phyloP scores from a whole-genome alignment of 805 yeast species.

The Sugiyamaella mastotermitis region DNA sequence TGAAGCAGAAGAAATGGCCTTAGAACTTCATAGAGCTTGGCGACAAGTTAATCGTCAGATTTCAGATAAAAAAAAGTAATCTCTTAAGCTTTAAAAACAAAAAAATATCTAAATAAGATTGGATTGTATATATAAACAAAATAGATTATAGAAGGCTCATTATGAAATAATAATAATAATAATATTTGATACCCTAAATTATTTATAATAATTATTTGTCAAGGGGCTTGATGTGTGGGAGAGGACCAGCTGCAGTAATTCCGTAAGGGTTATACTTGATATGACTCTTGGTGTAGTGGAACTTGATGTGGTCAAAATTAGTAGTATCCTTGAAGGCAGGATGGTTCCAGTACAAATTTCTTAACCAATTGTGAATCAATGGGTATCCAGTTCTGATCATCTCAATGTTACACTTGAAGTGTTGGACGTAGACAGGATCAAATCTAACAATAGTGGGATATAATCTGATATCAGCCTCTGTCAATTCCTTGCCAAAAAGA shows the following conservation, averaged over 20 bases:
- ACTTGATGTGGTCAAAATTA: slow-evolving; percentile 82
- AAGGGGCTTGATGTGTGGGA: slow-evolving; percentile 62
- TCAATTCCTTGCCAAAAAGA: slow-evolving; percentile 58
- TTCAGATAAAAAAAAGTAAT: no score
- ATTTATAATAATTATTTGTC: slow-evolving; percentile 11
- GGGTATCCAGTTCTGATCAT: slow-evolving; percentile 80
- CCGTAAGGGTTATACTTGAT: slow-evolving; percentile 70
- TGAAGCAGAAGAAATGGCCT: slow-evolving; percentile 28
- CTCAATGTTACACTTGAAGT: slow-evolving; percentile 85
- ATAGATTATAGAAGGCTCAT: no score
- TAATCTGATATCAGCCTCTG: slow-evolving; percentile 88
- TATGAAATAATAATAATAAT: no score
- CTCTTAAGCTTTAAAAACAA: no score
- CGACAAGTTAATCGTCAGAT: slow-evolving; percentile 22
- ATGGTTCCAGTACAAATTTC: slow-evolving; percentile 74
- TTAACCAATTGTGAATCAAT: slow-evolving; percentile 68
- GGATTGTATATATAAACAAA: not conserved
- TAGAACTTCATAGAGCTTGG: slow-evolving; percentile 24
- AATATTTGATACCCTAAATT: not conserved
- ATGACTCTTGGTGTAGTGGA: slow-evolving; percentile 87
- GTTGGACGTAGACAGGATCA: slow-evolving; percentile 91
- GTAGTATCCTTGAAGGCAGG: slow-evolving; percentile 75
- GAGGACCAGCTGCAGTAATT: slow-evolving; percentile 85
- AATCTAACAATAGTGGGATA: slow-evolving; percentile 85
- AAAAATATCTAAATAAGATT: no score